These are phyloP conservation scores for Sarocladium oryzae DNA, from an alignment of 2,329 filamentous ascomycete species.

Conservation along the genomic window DNA sequence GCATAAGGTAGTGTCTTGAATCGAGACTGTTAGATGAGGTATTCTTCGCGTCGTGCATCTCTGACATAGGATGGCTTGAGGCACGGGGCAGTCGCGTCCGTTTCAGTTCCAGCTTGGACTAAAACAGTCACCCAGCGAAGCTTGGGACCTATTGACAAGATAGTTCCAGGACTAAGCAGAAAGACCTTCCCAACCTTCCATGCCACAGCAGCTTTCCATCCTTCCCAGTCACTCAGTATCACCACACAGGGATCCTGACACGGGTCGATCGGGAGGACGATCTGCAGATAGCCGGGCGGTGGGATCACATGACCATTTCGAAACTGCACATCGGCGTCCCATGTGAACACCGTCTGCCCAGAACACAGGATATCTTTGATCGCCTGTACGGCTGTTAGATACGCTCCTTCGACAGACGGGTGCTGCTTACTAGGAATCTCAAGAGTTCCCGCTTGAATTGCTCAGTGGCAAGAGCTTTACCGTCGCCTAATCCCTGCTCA, in stretches of 20 bases:
- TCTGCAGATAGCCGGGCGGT: background rate
- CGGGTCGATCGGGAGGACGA: background rate
- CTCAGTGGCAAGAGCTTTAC: background rate
- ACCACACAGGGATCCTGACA: background rate
- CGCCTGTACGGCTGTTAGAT: background rate
- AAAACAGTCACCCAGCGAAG: background rate
- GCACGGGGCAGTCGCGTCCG: background rate
- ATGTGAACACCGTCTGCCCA: background rate
- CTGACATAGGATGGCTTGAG: background rate
- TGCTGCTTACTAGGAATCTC: background rate
- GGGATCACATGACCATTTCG: background rate
- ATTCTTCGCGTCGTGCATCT: background rate
- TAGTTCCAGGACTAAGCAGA: background rate
- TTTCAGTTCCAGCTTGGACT: background rate
- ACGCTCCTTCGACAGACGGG: background rate
- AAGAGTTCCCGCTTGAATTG: background rate
- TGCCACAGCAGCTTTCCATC: background rate
- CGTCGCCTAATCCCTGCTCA: background rate
- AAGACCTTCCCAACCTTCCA: background rate
- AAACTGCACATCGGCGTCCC: background rate
- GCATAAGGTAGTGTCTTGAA: too few species aligned
- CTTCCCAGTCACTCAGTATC: background rate
- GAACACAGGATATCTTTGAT: background rate
- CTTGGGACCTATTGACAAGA: background rate
- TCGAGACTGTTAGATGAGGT: too few species aligned